phyloP scores from a whole-genome alignment of 768 basidiomycete genomes.

The Udeniomyces megalosporus region DNA sequence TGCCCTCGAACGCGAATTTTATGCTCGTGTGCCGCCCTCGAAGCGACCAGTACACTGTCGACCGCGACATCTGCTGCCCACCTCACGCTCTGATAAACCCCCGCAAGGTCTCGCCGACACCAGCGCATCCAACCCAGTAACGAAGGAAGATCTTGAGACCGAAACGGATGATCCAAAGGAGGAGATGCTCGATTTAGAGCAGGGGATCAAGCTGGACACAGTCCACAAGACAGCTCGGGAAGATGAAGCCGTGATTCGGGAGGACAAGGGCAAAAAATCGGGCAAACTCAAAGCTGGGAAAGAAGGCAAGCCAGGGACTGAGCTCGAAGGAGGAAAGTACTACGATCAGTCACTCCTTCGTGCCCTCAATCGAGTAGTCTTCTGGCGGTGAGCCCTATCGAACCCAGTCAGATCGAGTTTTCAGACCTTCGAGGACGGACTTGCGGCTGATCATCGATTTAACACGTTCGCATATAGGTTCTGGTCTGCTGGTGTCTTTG shows the following conservation, averaged over 20 bases:
- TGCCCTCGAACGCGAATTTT: conserved; percentile 37
- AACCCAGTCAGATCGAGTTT: no score
- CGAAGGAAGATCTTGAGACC: no score
- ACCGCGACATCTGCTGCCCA: not conserved
- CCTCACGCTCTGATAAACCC: conserved; percentile 12
- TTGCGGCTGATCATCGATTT: no score
- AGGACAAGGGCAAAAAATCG: conserved; percentile 9
- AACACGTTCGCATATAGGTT: conserved; percentile 25
- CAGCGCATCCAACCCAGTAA: no score
- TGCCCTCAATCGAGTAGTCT: conserved; percentile 38
- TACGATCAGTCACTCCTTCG: conserved; percentile 40
- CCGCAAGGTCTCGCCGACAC: not conserved
- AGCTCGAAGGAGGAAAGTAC: conserved; percentile 12
- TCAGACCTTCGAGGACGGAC: no score
- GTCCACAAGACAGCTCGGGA: not conserved
- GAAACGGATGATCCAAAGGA: no score
- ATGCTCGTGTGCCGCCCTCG: conserved; percentile 38
- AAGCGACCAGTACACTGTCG: conserved; percentile 28
- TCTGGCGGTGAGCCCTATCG: conserved; percentile 33
- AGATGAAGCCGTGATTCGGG: not conserved
- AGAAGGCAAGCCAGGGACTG: conserved; percentile 12
- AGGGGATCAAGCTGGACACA: not conserved
- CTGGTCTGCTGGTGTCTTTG: conserved; percentile 37
- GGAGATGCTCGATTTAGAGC: not conserved
- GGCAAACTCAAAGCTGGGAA: conserved; percentile 4